Base-by-base conservation (phyloP, 1,139 yeast species). In the Fermentozyma sake region DNA sequence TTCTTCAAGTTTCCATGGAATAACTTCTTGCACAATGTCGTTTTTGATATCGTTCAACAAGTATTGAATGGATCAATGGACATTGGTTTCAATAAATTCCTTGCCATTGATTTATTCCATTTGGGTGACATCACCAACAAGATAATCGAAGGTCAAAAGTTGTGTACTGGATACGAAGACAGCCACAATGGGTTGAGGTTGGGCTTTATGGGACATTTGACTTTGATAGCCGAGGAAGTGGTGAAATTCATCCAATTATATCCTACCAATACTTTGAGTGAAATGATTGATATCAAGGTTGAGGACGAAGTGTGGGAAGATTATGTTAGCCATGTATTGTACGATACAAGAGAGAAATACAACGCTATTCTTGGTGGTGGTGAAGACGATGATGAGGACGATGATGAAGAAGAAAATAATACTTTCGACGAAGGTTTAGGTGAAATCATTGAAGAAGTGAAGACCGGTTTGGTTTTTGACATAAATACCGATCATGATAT, bases 151-250 rank as follows among this genome's bases (percentile, higher is more conserved):
- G 97, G 97, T 6, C 95, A 91, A 52, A 62, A 68, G 39, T 66
- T 72, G 34, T 87, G 96, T 42, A 75, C 76, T 32, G 76, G 76
- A 31, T 83, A 83, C 52, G 83, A 78, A 50, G 61, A 56, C 27
- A 61, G 65, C 30, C 57, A 67, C 33, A 75, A 77, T 31, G 82
- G 85, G 1, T 70, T 85, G 38, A 72, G 96, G 40, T 65, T 89
- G 34, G 99, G 98, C 1, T 93, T 83, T 54, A 93, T 91, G 95
- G 99, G 99, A 16, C 98, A 91, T 56, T 67, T 91, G 50, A 91
- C 96, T 0, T 67, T 91, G 39, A 89, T 93, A 38, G 95, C 96
- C 6, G 98, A 93, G 52, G 99, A 91, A 52, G 95, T 91, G 24
- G 96, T 91, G 33, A 93, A 93, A 52, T 91, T 91, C 53, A 82